Percentiles rank a stretch among this genome's conserved stretches.
These are phyloP conservation scores for Limnanthes douglasii DNA, from an alignment of 345 rosid species.

Conservation along the genomic window DNA sequence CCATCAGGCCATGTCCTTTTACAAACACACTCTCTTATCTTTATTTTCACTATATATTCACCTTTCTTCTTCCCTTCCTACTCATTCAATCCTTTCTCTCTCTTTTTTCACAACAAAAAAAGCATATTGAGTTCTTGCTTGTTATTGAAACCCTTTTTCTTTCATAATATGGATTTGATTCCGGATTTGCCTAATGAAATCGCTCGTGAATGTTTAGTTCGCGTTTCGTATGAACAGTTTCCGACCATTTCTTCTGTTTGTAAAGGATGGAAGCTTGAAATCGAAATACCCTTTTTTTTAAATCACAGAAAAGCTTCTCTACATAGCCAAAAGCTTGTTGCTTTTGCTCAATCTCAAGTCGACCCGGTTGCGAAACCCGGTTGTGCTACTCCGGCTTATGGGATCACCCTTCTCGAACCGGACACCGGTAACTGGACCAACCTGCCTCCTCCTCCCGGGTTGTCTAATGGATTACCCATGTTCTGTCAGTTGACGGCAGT, in stretches of 20 bases:
- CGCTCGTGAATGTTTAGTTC: conserved; percentile 45
- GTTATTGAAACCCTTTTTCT: too few relatives aligned
- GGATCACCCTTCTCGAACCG: conserved; percentile 32
- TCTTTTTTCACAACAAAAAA: not conserved
- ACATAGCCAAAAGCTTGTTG: conserved; percentile 30
- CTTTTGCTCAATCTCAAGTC: conserved; percentile 40
- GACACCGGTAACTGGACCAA: conserved; percentile 37
- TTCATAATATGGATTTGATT: conserved; percentile 59
- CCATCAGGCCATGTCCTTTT: too few relatives aligned
- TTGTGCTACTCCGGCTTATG: conserved; percentile 15
- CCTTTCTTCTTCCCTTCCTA: not conserved
- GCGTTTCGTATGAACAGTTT: conserved; percentile 26
- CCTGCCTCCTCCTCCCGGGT: conserved; percentile 38
- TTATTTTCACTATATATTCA: too few relatives aligned
- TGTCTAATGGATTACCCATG: conserved; percentile 34
- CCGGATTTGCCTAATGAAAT: conserved; percentile 50
- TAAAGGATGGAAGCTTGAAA: conserved; percentile 44
- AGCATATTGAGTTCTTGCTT: too few relatives aligned
- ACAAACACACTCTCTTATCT: too few relatives aligned
- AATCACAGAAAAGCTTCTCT: conserved; percentile 14
- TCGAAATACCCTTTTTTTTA: conserved; percentile 29
- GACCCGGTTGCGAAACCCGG: conserved; percentile 9
- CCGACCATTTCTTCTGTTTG: conserved; percentile 27
- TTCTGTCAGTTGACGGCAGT: conserved; percentile 40
- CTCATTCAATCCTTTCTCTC: not conserved